Evolutionary conservation across 1,139 yeast species (phyloP), one percentile per base, ranked within the genome.

Genomic region (Pichia sp.): DNA sequence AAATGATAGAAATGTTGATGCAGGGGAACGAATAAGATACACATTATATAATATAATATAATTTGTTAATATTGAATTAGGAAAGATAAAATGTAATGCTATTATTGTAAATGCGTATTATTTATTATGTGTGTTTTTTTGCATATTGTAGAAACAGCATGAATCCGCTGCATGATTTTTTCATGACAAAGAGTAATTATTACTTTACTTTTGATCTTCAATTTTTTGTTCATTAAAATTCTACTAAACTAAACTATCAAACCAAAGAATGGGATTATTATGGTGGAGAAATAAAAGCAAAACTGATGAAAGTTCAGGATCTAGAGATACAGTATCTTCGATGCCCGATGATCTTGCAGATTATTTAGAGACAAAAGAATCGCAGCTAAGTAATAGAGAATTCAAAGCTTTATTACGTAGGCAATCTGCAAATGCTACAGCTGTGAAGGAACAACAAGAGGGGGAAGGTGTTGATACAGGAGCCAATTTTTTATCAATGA

Each of bases 321-420:
- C 25, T 11, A 27, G 3, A 18, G 32, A 26, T 6, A 39, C 8
- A 6, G 25, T 3, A 4, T 26, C 25, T 26, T 7, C 31, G 26
- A 26, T 60, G 28, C 65, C 61, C 34, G 33, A 56, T 42, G 66
- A 63, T 44, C 44, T 63, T 11, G 49, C 54, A 2, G 43, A 51
- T 11, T 62, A 54, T 49, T 43, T 63, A 11, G 50, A 56, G 5
- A 47, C 52, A 0, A 57, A 57, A 31, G 63, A 62, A 35, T 57
- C 65, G 1, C 44, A 47, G 18, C 44, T 63, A 29, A 60, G 63
- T 54, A 64, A 61, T 41, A 50, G 66, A 40, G 65, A 63, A 42
- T 62, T 64, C 47, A 60, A 60, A 44, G 50, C 48, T 4, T 42
- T 53, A 6, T 46, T 63, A 11, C 43, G 48, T 27, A 50, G 57